These are phyloP conservation scores for Dicorynia guianensis DNA, from an alignment of 306 rosid species.

Conservation along the genomic window DNA sequence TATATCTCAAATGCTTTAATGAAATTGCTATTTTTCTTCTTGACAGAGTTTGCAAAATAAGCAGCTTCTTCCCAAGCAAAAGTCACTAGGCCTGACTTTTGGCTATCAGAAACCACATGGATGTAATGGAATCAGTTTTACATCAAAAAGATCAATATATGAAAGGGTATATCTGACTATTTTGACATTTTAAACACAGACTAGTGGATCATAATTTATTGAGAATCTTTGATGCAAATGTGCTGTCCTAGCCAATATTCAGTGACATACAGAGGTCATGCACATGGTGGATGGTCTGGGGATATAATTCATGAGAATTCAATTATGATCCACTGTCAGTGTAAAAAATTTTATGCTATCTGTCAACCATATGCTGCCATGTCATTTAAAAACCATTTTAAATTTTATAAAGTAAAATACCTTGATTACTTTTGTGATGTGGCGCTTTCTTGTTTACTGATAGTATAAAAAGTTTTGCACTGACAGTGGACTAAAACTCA, in stretches of 20 bases:
- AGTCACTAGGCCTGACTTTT: constrained; percentile 36
- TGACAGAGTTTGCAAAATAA: constrained; percentile 54
- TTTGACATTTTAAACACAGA: constrained; percentile 28
- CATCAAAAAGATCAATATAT: constrained; percentile 41
- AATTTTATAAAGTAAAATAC: no score
- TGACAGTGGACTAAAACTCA: no score
- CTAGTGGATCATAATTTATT: background rate
- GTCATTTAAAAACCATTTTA: no score
- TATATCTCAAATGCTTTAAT: constrained; percentile 10
- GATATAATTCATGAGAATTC: background rate
- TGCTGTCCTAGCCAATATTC: constrained; percentile 23
- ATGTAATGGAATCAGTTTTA: constrained; percentile 39
- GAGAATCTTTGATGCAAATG: constrained; percentile 14
- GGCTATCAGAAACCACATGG: constrained; percentile 47
- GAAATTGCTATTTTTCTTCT: constrained; percentile 8
- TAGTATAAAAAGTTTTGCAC: no score
- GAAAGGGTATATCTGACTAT: constrained; percentile 50
- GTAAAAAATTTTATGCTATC: no score
- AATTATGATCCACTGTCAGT: no score
- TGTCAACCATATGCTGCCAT: no score
- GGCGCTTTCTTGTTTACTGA: no score
- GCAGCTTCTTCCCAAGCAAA: constrained; percentile 41
- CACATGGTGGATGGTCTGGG: background rate
- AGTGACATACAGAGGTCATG: background rate
- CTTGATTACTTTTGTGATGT: no score